A percentile compares a stretch with the other conserved stretches of the same genome.
These are phyloP conservation scores for Anthracocystis setariae DNA, from an alignment of 1,284 basidiomycete species.

Conservation along the genomic window DNA sequence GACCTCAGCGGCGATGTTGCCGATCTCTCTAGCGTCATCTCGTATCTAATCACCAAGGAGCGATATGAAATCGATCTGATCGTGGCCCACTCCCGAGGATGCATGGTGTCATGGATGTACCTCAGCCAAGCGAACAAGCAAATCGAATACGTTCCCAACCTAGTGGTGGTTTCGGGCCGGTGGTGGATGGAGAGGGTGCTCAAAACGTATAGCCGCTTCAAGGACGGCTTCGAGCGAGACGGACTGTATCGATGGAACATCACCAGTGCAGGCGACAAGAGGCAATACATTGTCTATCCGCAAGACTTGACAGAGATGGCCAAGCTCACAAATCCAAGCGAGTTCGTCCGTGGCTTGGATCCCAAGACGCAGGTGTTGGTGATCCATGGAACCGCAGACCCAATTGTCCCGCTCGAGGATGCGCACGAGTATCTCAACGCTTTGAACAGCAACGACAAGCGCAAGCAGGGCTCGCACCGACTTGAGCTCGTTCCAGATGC, in stretches of 20 bases:
- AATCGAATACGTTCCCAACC: slow-evolving; percentile 18
- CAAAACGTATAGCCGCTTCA: slow-evolving; percentile 16
- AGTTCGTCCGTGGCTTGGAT: slow-evolving; percentile 19
- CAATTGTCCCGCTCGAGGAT: slow-evolving; percentile 35
- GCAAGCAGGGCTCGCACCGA: slow-evolving; percentile 23
- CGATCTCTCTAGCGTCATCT: slow-evolving; percentile 34
- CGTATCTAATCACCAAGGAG: slow-evolving; percentile 6
- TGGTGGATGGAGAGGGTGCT: slow-evolving; percentile 19
- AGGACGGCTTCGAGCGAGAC: slow-evolving; percentile 24
- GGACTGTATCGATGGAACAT: slow-evolving; percentile 52
- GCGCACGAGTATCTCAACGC: slow-evolving; percentile 32
- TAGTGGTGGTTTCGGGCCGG: slow-evolving; percentile 18
- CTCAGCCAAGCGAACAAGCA: slow-evolving; percentile 10
- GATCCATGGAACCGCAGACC: slow-evolving; percentile 45
- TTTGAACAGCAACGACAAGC: slow-evolving; percentile 10
- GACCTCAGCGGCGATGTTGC: slow-evolving; percentile 25
- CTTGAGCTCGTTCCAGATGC: slow-evolving; percentile 47
- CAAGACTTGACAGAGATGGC: slow-evolving; percentile 38
- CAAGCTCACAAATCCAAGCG: slow-evolving; percentile 12
- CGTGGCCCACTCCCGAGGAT: slow-evolving; percentile 30
- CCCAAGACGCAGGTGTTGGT: slow-evolving; percentile 38
- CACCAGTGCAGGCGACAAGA: slow-evolving; percentile 42
- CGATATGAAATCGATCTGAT: slow-evolving; percentile 24
- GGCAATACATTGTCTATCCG: slow-evolving; percentile 32
- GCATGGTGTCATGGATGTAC: slow-evolving; percentile 35